Conservation (phyloP, 2,329 filamentous ascomycete genomes). For the Pestalotiopsis sp. region DNA sequence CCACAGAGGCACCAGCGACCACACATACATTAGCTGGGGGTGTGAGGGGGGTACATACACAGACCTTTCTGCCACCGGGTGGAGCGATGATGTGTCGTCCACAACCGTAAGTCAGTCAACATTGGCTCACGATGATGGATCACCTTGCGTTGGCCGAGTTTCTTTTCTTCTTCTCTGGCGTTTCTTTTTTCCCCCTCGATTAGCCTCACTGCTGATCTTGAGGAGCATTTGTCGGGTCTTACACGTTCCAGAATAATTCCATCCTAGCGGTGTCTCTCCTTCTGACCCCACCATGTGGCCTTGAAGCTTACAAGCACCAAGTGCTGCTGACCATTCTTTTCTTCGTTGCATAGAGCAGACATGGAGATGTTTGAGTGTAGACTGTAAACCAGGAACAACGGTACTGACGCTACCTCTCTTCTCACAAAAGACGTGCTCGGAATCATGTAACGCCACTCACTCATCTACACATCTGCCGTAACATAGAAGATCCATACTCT, state of each 20-base stretch:
- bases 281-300: not conserved
- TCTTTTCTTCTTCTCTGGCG: not conserved
- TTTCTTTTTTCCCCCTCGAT: not conserved
- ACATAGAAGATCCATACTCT: not conserved
- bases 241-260: slow-evolving; percentile 8
- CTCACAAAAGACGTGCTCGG: no score
- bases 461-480: no score
- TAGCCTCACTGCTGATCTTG: not conserved
- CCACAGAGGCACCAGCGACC: no score
- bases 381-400: no score
- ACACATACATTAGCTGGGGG: not conserved
- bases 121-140: not conserved
- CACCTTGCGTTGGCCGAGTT: not conserved
- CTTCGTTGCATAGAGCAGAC: no score
- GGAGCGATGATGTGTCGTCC: slow-evolving; percentile 5
- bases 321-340: no score
- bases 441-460: no score
- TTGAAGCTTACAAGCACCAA: not conserved
- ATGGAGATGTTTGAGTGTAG: no score
- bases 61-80: not conserved
- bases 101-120: not conserved
- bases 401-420: no score
- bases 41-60: no score
- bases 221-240: not conserved
- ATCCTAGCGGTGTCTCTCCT: not conserved